Percentiles rank a stretch among this genome's conserved stretches.
Conservation (phyloP, 73 alveolate species). For the Paraurostyla sp. region DNA sequence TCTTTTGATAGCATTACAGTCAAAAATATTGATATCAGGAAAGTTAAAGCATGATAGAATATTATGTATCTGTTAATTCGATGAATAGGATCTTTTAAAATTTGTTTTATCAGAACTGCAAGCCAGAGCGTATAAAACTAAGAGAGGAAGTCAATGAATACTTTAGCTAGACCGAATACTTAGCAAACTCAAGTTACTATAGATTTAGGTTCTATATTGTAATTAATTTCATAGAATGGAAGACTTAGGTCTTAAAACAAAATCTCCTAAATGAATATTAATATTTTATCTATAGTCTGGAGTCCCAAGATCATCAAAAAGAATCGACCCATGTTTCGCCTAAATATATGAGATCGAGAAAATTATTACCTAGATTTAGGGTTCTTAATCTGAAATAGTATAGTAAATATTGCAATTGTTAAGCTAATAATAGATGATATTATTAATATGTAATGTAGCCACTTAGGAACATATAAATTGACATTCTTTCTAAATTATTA, state of each 20-base stretch:
- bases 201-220: neutral
- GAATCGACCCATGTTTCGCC: conserved; percentile 55
- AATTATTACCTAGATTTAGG: conserved; percentile 12
- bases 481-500: no score
- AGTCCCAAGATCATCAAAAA: conserved; percentile 25
- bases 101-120: conserved; percentile 19
- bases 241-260: conserved; percentile 7
- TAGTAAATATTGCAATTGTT: neutral
- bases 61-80: conserved; percentile 17
- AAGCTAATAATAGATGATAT: neutral
- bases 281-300: conserved; percentile 2
- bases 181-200: conserved; percentile 43
- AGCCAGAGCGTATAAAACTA: conserved; percentile 67
- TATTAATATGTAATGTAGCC: neutral
- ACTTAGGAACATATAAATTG: neutral
- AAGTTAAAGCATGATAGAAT: conserved; percentile 57
- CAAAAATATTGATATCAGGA: neutral
- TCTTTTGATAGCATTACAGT: neutral
- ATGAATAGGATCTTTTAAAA: conserved; percentile 60
- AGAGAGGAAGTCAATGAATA: conserved; percentile 50
- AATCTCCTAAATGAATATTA: neutral
- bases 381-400: neutral
- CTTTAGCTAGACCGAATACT: neutral
- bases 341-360: neutral
- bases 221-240: conserved; percentile 23